phyloP scores from a whole-genome alignment of 768 basidiomycete species.

The Auricularia sp. region DNA sequence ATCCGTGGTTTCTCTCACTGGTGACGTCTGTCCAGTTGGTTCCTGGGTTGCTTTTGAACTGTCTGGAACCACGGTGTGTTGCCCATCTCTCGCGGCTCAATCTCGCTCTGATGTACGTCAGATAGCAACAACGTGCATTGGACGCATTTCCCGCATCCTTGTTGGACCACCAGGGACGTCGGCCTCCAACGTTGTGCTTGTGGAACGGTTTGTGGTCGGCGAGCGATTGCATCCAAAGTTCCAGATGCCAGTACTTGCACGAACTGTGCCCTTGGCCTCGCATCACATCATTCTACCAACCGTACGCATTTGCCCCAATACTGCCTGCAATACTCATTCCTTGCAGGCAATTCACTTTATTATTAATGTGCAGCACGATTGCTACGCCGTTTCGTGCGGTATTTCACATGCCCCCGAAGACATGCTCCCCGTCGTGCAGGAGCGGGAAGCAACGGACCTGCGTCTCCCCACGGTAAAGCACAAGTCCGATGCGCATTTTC shows the following conservation, averaged over 20 bases:
- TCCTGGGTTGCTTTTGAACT: background rate
- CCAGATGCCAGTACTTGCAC: background rate
- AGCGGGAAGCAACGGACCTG: constrained; percentile 5
- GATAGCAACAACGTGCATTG: background rate
- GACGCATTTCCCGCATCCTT: background rate
- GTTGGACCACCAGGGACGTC: background rate
- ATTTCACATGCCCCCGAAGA: background rate
- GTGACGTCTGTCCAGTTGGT: background rate
- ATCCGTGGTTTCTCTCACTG: background rate
- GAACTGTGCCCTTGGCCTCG: background rate
- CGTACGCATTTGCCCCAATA: background rate
- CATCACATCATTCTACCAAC: too few relatives aligned
- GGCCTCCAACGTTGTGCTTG: background rate
- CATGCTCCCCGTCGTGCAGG: constrained; percentile 3
- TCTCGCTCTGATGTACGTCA: background rate
- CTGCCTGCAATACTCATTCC: background rate
- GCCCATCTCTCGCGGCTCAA: too few relatives aligned
- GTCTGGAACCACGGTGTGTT: too few relatives aligned
- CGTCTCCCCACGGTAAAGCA: constrained; percentile 4
- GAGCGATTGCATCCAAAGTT: constrained; percentile 1
- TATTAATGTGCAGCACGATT: constrained; percentile 15
- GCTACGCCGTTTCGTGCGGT: constrained; percentile 7
- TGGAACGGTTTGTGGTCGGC: background rate
- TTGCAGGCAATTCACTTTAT: constrained; percentile 1
- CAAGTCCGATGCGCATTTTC: constrained; percentile 9